Percentiles rank a stretch among this genome's conserved stretches.
Evolutionary conservation across 192 early-diverging fungal genomes (phyloP).

Genomic region (Gigaspora rosea): DNA sequence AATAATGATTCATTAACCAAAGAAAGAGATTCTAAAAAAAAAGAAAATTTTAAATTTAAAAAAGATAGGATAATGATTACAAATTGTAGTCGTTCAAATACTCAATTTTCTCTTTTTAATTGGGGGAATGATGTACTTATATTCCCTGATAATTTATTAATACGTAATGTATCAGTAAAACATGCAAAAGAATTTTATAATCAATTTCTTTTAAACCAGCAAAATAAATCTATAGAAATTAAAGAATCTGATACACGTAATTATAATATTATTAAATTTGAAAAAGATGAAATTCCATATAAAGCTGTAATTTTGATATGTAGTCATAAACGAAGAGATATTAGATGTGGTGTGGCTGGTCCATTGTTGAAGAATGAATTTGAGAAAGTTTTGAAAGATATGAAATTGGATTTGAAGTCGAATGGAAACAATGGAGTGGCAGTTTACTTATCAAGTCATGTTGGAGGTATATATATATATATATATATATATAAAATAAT

Average conservation of each 20-base stretch:
- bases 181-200: conserved; percentile 50
- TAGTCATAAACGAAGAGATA: conserved; percentile 55
- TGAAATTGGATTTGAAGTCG: conserved; percentile 41
- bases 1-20: background rate
- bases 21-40: conserved; percentile 17
- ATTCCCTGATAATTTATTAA: conserved; percentile 56
- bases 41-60: background rate
- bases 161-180: conserved; percentile 48
- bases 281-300: conserved; percentile 35
- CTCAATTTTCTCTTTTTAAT: background rate
- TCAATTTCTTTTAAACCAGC: conserved; percentile 40
- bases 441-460: conserved; percentile 55
- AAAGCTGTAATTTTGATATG: conserved; percentile 54
- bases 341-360: conserved; percentile 56
- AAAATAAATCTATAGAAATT: background rate
- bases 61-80: conserved; percentile 44
- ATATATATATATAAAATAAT: no score
- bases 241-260: no score
- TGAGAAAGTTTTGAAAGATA: conserved; percentile 45
- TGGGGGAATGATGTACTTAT: conserved; percentile 41
- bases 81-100: conserved; percentile 37
- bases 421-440: conserved; percentile 24
- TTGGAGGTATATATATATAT: conserved; percentile 44
- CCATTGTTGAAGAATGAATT: conserved; percentile 54
- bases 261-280: background rate